A percentile compares a stretch with the other conserved stretches of the same genome.
phyloP scores from a whole-genome alignment of 2,329 filamentous ascomycete genomes.

The Claviceps citrina region DNA sequence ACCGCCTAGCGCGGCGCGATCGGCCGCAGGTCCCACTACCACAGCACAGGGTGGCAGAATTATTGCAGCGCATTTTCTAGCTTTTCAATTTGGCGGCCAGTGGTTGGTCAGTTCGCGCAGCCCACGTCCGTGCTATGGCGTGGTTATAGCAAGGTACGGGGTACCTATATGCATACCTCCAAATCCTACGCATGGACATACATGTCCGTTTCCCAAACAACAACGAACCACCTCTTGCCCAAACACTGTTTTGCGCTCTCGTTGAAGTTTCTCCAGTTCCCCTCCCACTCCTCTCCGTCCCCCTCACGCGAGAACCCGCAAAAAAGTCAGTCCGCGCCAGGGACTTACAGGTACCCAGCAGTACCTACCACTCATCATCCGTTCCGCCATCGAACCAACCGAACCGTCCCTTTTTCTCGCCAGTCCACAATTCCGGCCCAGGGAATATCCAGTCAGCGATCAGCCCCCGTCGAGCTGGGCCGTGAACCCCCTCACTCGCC shows the following conservation, averaged over 20 bases:
- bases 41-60: conserved; percentile 7
- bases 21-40: no score
- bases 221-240: no score
- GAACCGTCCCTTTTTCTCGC: not conserved
- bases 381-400: not conserved
- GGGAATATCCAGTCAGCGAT: conserved; percentile 4
- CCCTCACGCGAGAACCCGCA: not conserved
- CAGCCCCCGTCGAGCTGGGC: no score
- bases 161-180: conserved; percentile 3
- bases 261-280: not conserved
- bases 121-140: conserved; percentile 1
- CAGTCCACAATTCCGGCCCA: conserved; percentile 1
- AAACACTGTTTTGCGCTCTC: no score
- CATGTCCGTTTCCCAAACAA: no score
- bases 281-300: not conserved
- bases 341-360: no score
- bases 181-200: no score
- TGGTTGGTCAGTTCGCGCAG: conserved; percentile 1
- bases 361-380: not conserved
- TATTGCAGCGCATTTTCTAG: conserved; percentile 3
- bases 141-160: not conserved
- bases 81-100: conserved; percentile 1
- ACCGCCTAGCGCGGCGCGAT: not conserved
- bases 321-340: no score
- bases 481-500: no score